phyloP scores from a whole-genome alignment of 2,329 filamentous ascomycete genomes.

The Xylariaceae sp. region DNA sequence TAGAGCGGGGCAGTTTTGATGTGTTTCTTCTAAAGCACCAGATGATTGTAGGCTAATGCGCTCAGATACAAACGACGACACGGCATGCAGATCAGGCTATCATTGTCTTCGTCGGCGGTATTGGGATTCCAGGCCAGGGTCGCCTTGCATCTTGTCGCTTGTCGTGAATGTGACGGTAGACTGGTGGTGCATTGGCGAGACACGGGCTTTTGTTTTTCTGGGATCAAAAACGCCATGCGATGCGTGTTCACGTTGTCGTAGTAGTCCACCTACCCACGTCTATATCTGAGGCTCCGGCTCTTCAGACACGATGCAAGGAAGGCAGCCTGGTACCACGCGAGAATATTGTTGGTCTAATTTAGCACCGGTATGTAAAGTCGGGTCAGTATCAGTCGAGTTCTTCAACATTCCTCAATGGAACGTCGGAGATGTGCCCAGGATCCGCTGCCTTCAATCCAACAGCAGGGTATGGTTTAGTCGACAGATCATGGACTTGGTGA shows the following conservation, averaged over 20 bases:
- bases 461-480: no score
- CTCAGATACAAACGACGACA: background rate
- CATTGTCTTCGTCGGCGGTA: conserved; percentile 3
- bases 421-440: background rate
- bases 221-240: conserved; percentile 26
- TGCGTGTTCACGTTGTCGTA: conserved; percentile 7
- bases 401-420: background rate
- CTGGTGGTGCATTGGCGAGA: conserved; percentile 15
- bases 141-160: conserved; percentile 17
- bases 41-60: conserved; percentile 9
- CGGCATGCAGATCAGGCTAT: background rate
- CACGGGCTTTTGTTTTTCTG: conserved; percentile 21
- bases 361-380: background rate
- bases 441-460: no score
- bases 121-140: conserved; percentile 1
- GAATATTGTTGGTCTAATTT: conserved; percentile 1
- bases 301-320: conserved; percentile 16
- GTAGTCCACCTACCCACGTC: conserved; percentile 6
- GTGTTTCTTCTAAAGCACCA: conserved; percentile 13
- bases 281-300: conserved; percentile 16
- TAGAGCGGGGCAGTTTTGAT: background rate
- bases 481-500: no score
- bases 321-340: conserved; percentile 11
- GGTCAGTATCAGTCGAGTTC: background rate
- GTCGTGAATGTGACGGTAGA: conserved; percentile 12